Evolutionary conservation across 2,329 filamentous ascomycete species (phyloP), one percentile per base, ranked within the genome.

Genomic region (Aspergillus sp.): DNA sequence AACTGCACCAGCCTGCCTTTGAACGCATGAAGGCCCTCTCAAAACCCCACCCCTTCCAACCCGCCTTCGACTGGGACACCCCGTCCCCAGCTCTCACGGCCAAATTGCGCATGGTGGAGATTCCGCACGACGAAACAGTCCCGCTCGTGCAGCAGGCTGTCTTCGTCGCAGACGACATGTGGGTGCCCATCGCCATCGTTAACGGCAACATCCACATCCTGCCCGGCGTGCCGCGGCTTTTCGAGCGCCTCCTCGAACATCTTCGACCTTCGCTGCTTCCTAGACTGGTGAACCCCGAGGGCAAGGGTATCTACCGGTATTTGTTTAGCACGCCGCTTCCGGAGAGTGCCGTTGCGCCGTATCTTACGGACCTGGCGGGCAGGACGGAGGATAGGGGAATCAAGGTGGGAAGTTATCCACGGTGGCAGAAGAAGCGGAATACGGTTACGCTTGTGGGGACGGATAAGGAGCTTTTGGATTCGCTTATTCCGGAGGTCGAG

Each of bases 131-230:
- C 70, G 81, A 86, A 47, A 78, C 78, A 4, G 78, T 87, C 17
- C 81, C 88, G 6, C 75, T 87, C 21, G 81, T 85, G 48, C 84
- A 89, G 44, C 92, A 97, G 71, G 87, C 88, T 17, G 66, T 96
- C 25, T 97, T 96, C 71, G 85, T 90, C 1, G 81, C 83, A 9
- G 89, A 96, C 2, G 87, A 92, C 52, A 79, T 96, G 21, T 98
- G 95, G 95, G 93, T 98, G 40, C 95, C 95, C 0, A 84, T 98
- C 49, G 83, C 85, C 17, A 87, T 96, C 4, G 91, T 96, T 15
- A 97, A 97, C 69, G 90, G 90, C 51, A 99, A 99, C 69, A 79
- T 98, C 4, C 91, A 98, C 74, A 95, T 98, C 60, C 80, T 98
- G 2, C 95, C 95, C 0, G 95, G 95, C 1, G 89, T 98, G 15